Evolutionary conservation across 345 rosid species (phyloP).

Genomic region (Hibiscus mutabilis): DNA sequence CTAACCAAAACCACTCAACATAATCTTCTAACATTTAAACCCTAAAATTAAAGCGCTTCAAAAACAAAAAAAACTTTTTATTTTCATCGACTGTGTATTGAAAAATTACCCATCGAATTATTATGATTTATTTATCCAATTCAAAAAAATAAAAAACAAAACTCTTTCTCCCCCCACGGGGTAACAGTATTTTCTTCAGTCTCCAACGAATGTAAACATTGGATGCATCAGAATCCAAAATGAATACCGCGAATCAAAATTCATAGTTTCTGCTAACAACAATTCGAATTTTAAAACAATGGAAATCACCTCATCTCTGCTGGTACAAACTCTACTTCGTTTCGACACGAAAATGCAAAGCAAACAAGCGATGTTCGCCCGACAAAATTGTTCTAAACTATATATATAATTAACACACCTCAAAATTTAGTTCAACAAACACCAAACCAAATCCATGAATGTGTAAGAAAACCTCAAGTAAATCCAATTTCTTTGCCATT

Average conservation of each 20-base stretch:
- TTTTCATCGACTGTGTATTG: too few relatives aligned
- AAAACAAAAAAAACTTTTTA: too few relatives aligned
- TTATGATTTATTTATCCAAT: too few relatives aligned
- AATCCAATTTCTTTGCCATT: slow-evolving; percentile 18
- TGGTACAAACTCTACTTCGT: slow-evolving; percentile 1
- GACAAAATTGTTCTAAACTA: not conserved
- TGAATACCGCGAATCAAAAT: not conserved
- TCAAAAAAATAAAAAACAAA: too few relatives aligned
- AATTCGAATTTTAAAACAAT: not conserved
- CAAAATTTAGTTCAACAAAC: slow-evolving; percentile 2
- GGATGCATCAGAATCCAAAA: not conserved
- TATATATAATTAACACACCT: not conserved
- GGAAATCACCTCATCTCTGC: not conserved
- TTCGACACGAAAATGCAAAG: slow-evolving; percentile 12
- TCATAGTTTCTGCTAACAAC: not conserved
- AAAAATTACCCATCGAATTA: too few relatives aligned
- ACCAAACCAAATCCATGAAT: too few relatives aligned
- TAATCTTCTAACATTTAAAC: too few relatives aligned
- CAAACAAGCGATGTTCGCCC: not conserved
- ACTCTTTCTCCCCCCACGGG: too few relatives aligned
- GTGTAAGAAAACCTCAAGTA: slow-evolving; percentile 17
- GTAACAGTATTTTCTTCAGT: not conserved
- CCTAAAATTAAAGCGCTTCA: too few relatives aligned
- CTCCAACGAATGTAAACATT: not conserved
- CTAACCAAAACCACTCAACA: too few relatives aligned